Base-by-base conservation (phyloP, 1,139 yeast genomes). In the Ogataea hybrid region DNA sequence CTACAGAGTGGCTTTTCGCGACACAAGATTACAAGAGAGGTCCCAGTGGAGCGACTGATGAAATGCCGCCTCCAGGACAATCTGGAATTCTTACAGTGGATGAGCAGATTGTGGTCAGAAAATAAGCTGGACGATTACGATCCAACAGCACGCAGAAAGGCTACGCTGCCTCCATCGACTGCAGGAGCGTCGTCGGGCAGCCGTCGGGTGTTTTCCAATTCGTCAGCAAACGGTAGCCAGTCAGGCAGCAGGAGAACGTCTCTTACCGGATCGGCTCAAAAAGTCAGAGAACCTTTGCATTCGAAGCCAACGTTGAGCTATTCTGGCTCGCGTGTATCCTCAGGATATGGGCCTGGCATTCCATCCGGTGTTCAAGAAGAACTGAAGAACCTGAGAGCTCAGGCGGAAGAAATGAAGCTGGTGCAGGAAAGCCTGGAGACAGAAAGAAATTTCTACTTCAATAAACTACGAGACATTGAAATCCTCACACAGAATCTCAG, bases 31-130 rank as follows among this genome's bases (percentile, higher is more conserved):
- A n/a, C n/a, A n/a, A n/a, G 89, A 54, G 73, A 79, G 15, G 79
- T 94, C 31, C 90, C 90, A 35, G 94, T 89, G 30, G 96, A 88
- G 49, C 72, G 76, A 50, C 72, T 92, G 51, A 79, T 85, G 60
- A 88, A 87, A 64, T 92, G 97, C 66, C 75, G 88, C 53, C 77
- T 92, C 56, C 98, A 92, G 63, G 98, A 92, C 59, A 92, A 92
- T 62, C 72, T 92, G 56, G 97, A 90, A 65, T 84, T 92, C 56
- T 68, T 92, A 51, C 98, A 92, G 64, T 94, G 97, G 97, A 73
- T 88, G 58, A 83, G 86, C 60, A 75, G 76, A 57, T 82, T 72
- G 57, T 92, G 97, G 97, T 71, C 73, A 52, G 90, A 84, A 43
- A 75, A 80, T 57, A 82, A 76, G 58, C 84, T 83, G 42, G 83